A percentile compares a stretch with the other conserved stretches of the same genome.
Conservation (phyloP, 106 monocot genomes). For the Phalaenopsis aphrodite region DNA sequence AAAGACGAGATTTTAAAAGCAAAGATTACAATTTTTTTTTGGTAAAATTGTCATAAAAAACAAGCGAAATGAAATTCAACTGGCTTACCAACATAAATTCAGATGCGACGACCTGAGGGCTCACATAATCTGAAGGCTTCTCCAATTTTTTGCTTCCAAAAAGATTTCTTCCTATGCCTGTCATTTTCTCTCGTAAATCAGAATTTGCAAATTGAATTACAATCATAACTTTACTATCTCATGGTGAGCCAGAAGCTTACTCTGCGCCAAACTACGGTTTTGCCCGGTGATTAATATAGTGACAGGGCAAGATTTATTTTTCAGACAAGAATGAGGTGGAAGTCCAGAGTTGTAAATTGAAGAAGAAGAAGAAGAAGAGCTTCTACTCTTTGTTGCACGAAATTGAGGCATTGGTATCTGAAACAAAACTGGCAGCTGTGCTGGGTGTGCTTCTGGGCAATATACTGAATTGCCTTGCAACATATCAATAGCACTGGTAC, state of each 20-base stretch:
- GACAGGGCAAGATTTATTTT: slow-evolving; percentile 12
- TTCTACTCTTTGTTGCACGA: neutral
- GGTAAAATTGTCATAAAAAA: neutral
- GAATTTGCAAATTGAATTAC: neutral
- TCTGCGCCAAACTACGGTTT: slow-evolving; percentile 14
- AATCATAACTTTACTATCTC: neutral
- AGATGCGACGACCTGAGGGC: neutral
- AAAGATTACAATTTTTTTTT: neutral
- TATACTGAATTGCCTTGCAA: neutral
- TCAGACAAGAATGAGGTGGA: neutral
- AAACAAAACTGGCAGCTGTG: slow-evolving; percentile 2
- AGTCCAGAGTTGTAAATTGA: neutral
- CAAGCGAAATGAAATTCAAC: neutral
- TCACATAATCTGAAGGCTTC: slow-evolving; percentile 4
- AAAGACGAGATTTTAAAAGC: neutral
- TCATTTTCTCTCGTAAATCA: neutral
- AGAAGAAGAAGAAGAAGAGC: neutral
- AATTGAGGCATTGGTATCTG: neutral
- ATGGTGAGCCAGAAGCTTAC: slow-evolving; percentile 6
- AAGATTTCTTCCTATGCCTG: slow-evolving; percentile 2
- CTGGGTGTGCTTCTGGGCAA: slow-evolving; percentile 5
- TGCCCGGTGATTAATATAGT: slow-evolving; percentile 19
- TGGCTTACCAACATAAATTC: slow-evolving; percentile 9
- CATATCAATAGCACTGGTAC: neutral
- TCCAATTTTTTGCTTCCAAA: slow-evolving; percentile 3